A percentile compares a stretch with the other conserved stretches of the same genome.
Evolutionary conservation across 495 filamentous ascomycete species (phyloP).

Genomic region (Aspergillus indologenus): DNA sequence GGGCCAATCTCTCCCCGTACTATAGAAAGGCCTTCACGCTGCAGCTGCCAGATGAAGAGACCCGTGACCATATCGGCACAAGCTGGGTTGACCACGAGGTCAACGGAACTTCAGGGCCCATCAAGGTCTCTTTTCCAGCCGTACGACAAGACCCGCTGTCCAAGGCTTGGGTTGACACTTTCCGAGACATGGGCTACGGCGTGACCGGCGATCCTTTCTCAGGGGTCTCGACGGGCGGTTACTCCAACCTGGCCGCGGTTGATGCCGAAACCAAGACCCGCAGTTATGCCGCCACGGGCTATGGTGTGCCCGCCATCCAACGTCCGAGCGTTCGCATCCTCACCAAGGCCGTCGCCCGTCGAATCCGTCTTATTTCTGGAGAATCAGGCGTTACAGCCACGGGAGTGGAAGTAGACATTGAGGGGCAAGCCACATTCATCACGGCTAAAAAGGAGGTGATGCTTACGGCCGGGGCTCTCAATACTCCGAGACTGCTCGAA

Average conservation of each 20-base stretch:
- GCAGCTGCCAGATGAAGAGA: constrained; percentile 13
- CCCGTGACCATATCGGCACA: constrained; percentile 15
- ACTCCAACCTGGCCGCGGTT: constrained; percentile 13
- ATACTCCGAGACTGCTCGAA: constrained; percentile 54
- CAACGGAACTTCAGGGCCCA: constrained; percentile 22
- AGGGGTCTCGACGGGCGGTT: constrained; percentile 20
- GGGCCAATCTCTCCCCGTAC: constrained; percentile 46
- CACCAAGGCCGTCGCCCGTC: not conserved
- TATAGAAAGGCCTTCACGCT: constrained; percentile 20
- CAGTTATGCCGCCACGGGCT: not conserved
- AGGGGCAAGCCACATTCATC: constrained; percentile 31
- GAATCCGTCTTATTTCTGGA: not conserved
- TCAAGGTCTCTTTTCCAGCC: constrained; percentile 24
- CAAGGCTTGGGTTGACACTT: constrained; percentile 25
- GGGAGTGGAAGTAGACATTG: not conserved
- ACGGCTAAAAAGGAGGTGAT: constrained; percentile 51
- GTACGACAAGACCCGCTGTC: constrained; percentile 22
- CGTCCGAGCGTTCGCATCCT: not conserved
- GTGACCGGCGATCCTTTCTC: constrained; percentile 20
- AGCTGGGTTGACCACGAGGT: constrained; percentile 1
- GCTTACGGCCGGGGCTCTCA: constrained; percentile 51
- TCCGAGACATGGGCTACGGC: constrained; percentile 20
- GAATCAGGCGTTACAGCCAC: not conserved
- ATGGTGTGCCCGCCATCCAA: not conserved
- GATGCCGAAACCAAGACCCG: constrained; percentile 13